These are phyloP conservation scores for Schizophyllum amplum DNA, from an alignment of 1,284 basidiomycete genomes.

Conservation along the genomic window DNA sequence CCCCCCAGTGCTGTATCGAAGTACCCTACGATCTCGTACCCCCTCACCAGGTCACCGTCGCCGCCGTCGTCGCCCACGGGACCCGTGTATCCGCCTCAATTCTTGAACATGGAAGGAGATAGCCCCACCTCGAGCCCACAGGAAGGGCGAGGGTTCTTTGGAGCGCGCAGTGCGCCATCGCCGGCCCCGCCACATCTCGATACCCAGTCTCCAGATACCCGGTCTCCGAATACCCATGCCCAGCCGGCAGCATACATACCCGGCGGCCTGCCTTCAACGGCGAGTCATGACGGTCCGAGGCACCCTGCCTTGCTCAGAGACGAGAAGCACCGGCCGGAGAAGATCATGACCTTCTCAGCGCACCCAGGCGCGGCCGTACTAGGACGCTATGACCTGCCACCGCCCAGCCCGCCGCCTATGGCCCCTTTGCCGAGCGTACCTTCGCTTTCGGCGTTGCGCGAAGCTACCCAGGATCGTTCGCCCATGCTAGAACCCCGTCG, in stretches of 20 bases:
- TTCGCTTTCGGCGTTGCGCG: slow-evolving; percentile 16
- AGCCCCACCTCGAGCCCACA: neutral
- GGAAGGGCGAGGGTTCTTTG: neutral
- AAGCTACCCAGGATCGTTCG: slow-evolving; percentile 18
- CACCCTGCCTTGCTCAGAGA: neutral
- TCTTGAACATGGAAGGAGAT: neutral
- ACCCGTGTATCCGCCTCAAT: neutral
- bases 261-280: neutral
- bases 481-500: neutral
- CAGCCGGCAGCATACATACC: neutral
- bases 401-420: slow-evolving; percentile 44
- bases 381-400: slow-evolving; percentile 46
- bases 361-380: slow-evolving; percentile 18
- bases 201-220: neutral
- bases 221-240: neutral
- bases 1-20: slow-evolving; percentile 9
- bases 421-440: slow-evolving; percentile 40
- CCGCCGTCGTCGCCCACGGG: slow-evolving; percentile 22
- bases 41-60: slow-evolving; percentile 15
- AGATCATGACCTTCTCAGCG: neutral
- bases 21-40: slow-evolving; percentile 17
- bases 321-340: neutral
- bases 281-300: neutral
- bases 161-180: neutral
- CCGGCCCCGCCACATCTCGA: neutral